Conservation (phyloP, 352 stramenopile genomes). For the Thraustochytrium sp. region DNA sequence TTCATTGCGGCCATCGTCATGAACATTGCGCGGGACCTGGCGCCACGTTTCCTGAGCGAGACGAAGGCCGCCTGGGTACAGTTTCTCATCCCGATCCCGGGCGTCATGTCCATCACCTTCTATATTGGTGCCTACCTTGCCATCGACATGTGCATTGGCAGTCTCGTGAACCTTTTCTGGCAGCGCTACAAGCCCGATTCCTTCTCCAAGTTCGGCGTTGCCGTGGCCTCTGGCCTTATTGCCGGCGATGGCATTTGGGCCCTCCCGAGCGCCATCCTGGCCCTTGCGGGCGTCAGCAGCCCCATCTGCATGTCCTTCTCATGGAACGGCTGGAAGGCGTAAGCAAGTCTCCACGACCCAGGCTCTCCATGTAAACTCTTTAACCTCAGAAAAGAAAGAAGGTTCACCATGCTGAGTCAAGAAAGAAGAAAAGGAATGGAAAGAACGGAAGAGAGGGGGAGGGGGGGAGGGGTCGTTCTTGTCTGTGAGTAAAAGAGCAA, state of each 20-base stretch:
- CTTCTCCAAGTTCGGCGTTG: background rate
- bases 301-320: constrained; percentile 25
- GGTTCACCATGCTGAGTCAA: background rate
- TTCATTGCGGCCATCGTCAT: constrained; percentile 4
- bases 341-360: background rate
- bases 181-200: background rate
- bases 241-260: constrained; percentile 11
- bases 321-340: background rate
- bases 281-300: constrained; percentile 2
- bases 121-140: constrained; percentile 3
- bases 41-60: background rate
- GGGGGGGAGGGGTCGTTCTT: background rate
- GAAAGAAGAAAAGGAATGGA: background rate
- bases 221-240: constrained; percentile 17
- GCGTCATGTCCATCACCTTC: constrained; percentile 26
- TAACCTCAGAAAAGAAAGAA: background rate
- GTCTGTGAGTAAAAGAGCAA: too few species aligned
- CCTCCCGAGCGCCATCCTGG: constrained; percentile 5
- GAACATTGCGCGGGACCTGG: background rate
- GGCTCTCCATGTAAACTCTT: background rate
- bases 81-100: background rate
- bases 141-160: constrained; percentile 14
- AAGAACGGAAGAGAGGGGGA: background rate
- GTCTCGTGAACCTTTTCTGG: constrained; percentile 9
- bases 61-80: background rate